A percentile compares a stretch with the other conserved stretches of the same genome.
phyloP scores from a whole-genome alignment of 345 rosid species.

The Hypericum androsaemum region DNA sequence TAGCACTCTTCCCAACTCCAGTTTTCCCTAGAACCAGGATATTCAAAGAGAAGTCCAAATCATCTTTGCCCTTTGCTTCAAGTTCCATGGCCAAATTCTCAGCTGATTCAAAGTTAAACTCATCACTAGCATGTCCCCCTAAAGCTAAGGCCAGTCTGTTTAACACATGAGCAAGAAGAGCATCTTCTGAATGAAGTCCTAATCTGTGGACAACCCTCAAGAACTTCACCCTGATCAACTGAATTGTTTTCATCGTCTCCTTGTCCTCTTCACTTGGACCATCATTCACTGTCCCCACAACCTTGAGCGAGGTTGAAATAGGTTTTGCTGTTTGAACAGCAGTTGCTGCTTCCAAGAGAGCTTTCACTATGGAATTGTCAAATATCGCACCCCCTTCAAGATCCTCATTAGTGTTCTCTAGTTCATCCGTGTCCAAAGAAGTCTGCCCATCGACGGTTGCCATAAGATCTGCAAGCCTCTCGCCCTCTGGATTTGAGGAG shows the following conservation, averaged over 20 bases:
- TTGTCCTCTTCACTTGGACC: constrained; percentile 35
- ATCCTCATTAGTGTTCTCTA: constrained; percentile 8
- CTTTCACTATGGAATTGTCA: constrained; percentile 24
- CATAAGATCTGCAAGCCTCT: constrained; percentile 5
- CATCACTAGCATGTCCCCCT: constrained; percentile 18
- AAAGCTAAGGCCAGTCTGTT: constrained; percentile 21
- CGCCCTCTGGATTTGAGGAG: constrained; percentile 6
- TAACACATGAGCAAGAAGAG: constrained; percentile 36
- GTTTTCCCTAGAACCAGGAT: constrained; percentile 69
- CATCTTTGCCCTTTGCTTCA: constrained; percentile 30
- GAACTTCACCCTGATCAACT: constrained; percentile 42
- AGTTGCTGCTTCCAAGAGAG: constrained; percentile 26
- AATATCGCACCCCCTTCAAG: constrained; percentile 17
- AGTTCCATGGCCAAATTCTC: constrained; percentile 28
- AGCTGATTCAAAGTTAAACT: constrained; percentile 25
- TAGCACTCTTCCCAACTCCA: constrained; percentile 85
- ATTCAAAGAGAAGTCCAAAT: constrained; percentile 43
- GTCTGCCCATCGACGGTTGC: constrained; percentile 11
- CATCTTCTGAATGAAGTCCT: constrained; percentile 33
- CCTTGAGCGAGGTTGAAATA: constrained; percentile 11
- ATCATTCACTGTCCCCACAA: constrained; percentile 5
- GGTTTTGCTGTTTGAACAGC: constrained; percentile 11
- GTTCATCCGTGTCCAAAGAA: constrained; percentile 14
- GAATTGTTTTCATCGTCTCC: constrained; percentile 33
- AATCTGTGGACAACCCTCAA: constrained; percentile 41